A percentile compares a stretch with the other conserved stretches of the same genome.
Evolutionary conservation across 768 basidiomycete genomes (phyloP).

Genomic region (Phlebiopsis gigantea): DNA sequence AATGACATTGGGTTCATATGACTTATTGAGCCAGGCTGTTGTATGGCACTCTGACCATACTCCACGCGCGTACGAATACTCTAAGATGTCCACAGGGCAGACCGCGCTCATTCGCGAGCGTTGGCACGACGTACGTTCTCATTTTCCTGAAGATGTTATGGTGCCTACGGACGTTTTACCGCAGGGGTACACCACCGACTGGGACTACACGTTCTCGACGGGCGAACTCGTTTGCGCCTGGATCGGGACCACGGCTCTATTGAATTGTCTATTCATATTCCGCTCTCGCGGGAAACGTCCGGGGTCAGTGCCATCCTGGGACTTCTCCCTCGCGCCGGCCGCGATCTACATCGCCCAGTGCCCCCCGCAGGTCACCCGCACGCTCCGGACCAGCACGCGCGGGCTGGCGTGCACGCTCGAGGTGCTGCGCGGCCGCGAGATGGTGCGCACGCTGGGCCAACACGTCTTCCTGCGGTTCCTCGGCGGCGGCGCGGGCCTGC

Average conservation of each 20-base stretch:
- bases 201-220: slow-evolving; percentile 28
- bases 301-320: slow-evolving; percentile 22
- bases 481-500: slow-evolving; percentile 12
- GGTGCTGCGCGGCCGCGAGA: slow-evolving; percentile 20
- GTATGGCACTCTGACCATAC: slow-evolving; percentile 26
- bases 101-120: slow-evolving; percentile 17
- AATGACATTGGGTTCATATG: too few relatives aligned
- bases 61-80: slow-evolving; percentile 19
- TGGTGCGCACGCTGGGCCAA: slow-evolving; percentile 30
- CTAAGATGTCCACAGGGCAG: slow-evolving; percentile 21
- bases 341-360: slow-evolving; percentile 26
- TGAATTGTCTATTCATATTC: not conserved
- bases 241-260: slow-evolving; percentile 10
- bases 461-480: slow-evolving; percentile 27
- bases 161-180: not conserved
- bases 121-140: slow-evolving; percentile 24
- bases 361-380: slow-evolving; percentile 24
- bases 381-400: slow-evolving; percentile 20
- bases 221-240: slow-evolving; percentile 27
- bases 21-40: too few relatives aligned
- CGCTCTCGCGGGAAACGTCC: not conserved
- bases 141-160: not conserved
- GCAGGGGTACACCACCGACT: slow-evolving; percentile 29
- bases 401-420: slow-evolving; percentile 22
- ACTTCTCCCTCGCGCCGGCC: slow-evolving; percentile 29